phyloP scores from a whole-genome alignment of 2,329 filamentous ascomycete species.

The Fusarium sp. region DNA sequence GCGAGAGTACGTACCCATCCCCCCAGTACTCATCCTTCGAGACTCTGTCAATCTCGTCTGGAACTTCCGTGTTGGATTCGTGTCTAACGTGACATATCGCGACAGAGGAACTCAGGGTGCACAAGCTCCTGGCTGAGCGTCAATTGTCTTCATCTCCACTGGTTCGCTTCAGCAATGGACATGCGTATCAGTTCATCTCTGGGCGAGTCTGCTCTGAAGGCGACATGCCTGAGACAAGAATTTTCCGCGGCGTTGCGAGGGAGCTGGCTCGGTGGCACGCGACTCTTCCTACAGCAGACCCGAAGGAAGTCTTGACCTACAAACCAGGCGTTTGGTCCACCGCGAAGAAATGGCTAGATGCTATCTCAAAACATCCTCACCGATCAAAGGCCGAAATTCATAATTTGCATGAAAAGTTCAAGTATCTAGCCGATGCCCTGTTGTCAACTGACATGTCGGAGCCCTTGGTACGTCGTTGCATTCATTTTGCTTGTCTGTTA shows the following conservation, averaged over 20 bases:
- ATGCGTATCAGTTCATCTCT: conserved; percentile 31
- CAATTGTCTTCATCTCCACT: conserved; percentile 28
- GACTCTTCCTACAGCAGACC: conserved; percentile 1
- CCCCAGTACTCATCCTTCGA: neutral
- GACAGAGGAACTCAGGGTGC: conserved; percentile 35
- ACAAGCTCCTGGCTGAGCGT: conserved; percentile 28
- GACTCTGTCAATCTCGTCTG: neutral
- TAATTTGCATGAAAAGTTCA: conserved; percentile 19
- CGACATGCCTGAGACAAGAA: conserved; percentile 22
- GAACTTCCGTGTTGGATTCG: neutral
- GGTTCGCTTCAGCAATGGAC: conserved; percentile 34
- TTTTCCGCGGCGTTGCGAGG: conserved; percentile 32
- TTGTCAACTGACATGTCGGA: conserved; percentile 13
- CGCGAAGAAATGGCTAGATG: conserved; percentile 35
- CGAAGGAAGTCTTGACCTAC: neutral
- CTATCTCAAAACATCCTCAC: conserved; percentile 7
- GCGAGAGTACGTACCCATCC: conserved; percentile 21
- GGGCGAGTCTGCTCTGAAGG: conserved; percentile 24
- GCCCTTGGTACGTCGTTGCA: conserved; percentile 26
- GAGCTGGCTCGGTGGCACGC: conserved; percentile 35
- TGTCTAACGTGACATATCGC: conserved; percentile 15
- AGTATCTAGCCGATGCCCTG: conserved; percentile 20
- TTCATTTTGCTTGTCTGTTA: neutral
- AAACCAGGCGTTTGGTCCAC: conserved; percentile 35
- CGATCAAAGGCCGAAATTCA: conserved; percentile 5